Conservation (phyloP, 2,329 filamentous ascomycete genomes). For the Stachybotrys chlorohalonatus region DNA sequence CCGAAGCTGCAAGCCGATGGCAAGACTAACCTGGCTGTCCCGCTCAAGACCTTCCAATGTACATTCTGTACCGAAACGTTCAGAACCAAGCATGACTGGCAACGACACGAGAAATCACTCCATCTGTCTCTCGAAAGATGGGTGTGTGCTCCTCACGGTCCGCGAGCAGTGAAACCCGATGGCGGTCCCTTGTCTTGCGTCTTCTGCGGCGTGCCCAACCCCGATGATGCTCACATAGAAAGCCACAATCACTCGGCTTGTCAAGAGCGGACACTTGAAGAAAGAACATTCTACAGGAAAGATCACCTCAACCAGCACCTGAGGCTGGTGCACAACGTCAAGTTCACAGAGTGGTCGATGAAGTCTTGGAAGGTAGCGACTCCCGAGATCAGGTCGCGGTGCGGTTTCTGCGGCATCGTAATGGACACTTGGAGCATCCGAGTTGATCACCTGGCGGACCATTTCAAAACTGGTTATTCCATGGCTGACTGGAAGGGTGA, state of each 20-base stretch:
- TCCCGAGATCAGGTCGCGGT: constrained; percentile 53
- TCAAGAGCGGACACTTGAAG: constrained; percentile 51
- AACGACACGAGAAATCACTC: constrained; percentile 60
- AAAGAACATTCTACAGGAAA: constrained; percentile 58
- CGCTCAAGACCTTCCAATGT: constrained; percentile 53
- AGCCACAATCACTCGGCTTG: constrained; percentile 54
- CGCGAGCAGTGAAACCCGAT: constrained; percentile 46
- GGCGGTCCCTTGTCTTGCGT: constrained; percentile 49
- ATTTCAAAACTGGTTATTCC: constrained; percentile 56
- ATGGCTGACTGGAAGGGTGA: constrained; percentile 65
- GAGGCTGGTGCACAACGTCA: constrained; percentile 52
- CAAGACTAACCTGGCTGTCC: constrained; percentile 25
- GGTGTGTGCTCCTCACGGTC: constrained; percentile 54
- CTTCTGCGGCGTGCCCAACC: constrained; percentile 49
- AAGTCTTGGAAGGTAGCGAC: constrained; percentile 52
- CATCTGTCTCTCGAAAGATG: constrained; percentile 56
- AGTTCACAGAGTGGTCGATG: constrained; percentile 56
- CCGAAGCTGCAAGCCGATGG: constrained; percentile 25
- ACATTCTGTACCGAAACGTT: constrained; percentile 63
- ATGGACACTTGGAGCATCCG: constrained; percentile 54
- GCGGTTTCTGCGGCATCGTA: constrained; percentile 55
- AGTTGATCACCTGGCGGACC: constrained; percentile 56
- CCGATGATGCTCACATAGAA: constrained; percentile 47
- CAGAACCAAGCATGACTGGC: constrained; percentile 61
- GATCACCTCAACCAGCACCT: constrained; percentile 60